Conservation (phyloP, 2,329 filamentous ascomycete species). For the Cercospora zeae-maydis region DNA sequence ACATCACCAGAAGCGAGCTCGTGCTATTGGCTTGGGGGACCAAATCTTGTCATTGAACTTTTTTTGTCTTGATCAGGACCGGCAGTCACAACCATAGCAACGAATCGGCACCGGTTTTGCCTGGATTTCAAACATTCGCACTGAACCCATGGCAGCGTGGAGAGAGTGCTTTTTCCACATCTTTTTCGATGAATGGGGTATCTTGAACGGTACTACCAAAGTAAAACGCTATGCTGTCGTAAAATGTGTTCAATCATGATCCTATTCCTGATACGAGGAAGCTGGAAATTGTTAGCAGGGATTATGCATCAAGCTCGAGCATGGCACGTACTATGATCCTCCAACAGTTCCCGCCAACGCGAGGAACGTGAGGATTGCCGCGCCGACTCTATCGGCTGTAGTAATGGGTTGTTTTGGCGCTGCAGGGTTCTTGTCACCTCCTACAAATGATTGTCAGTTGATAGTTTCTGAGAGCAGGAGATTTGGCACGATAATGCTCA, state of each 20-base stretch:
- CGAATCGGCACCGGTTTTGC: no score
- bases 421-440: conserved; percentile 28
- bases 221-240: not conserved
- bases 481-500: not conserved
- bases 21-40: no score
- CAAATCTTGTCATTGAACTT: no score
- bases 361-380: conserved; percentile 43
- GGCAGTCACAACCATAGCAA: no score
- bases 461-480: not conserved
- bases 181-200: not conserved
- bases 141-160: no score
- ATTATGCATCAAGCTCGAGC: no score
- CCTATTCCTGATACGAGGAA: not conserved
- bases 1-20: no score
- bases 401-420: conserved; percentile 45
- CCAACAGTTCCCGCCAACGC: conserved; percentile 21
- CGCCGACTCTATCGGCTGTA: conserved; percentile 64
- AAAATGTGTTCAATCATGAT: not conserved
- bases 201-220: not conserved
- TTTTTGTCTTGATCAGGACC: no score
- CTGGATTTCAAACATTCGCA: no score
- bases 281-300: not conserved
- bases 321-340: conserved; percentile 10
- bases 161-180: no score
- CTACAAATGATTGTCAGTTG: not conserved